phyloP scores from a whole-genome alignment of 2,329 filamentous ascomycete genomes.

The Penicillium digitatum region DNA sequence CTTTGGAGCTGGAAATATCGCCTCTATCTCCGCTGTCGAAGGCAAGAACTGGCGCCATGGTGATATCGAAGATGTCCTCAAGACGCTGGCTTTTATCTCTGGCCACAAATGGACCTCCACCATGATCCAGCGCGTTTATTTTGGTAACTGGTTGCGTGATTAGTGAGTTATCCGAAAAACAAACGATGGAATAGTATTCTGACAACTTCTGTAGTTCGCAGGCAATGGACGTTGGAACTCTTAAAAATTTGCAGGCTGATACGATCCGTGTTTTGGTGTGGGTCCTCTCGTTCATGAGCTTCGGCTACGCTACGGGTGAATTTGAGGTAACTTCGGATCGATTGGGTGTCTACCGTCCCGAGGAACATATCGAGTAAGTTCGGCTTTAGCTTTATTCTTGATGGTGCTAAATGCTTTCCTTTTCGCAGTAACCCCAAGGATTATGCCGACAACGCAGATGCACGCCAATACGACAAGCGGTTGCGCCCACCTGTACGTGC shows the following conservation, averaged over 20 bases:
- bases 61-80: conserved; percentile 78
- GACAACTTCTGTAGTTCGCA: conserved; percentile 53
- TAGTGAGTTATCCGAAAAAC: conserved; percentile 47
- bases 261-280: conserved; percentile 76
- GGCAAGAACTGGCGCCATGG: conserved; percentile 54
- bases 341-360: conserved; percentile 74
- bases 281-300: conserved; percentile 75
- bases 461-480: conserved; percentile 68
- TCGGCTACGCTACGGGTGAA: conserved; percentile 80
- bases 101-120: conserved; percentile 82
- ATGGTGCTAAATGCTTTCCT: conserved; percentile 38
- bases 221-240: conserved; percentile 72
- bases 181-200: not conserved
- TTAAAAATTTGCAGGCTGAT: conserved; percentile 73
- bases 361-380: conserved; percentile 52
- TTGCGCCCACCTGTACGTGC: conserved; percentile 74
- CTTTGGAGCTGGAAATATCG: conserved; percentile 48
- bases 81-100: conserved; percentile 69
- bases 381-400: not conserved
- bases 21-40: conserved; percentile 49
- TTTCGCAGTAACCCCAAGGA: conserved; percentile 69
- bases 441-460: conserved; percentile 83
- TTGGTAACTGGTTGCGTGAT: conserved; percentile 82
- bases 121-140: conserved; percentile 74
- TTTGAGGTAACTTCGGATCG: conserved; percentile 80